Evolutionary conservation across 345 rosid genomes (phyloP).

Genomic region (Citrus inodora): DNA sequence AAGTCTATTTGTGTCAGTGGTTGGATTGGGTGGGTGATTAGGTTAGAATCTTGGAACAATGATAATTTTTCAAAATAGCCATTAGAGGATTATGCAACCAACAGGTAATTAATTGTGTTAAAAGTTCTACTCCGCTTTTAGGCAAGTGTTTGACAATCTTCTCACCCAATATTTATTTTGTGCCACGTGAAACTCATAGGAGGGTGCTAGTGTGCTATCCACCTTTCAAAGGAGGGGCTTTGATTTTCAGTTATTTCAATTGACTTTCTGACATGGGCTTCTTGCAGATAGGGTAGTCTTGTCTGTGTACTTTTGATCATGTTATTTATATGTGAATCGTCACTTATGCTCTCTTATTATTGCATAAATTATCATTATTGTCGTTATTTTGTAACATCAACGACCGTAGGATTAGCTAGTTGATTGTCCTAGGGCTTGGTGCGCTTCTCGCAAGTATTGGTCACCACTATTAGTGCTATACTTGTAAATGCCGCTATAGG

Average conservation of each 20-base stretch:
- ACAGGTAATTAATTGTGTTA: neutral
- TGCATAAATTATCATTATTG: too few species aligned
- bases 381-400: neutral
- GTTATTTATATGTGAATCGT: neutral
- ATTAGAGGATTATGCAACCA: neutral
- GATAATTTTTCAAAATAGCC: neutral
- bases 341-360: neutral
- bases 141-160: neutral
- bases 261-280: conserved; percentile 1
- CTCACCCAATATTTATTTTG: neutral
- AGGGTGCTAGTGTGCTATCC: neutral
- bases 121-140: neutral
- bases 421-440: neutral
- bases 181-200: neutral
- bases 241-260: neutral
- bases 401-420: neutral
- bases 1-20: neutral
- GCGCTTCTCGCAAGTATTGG: neutral
- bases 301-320: neutral
- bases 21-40: neutral
- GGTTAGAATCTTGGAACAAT: too few species aligned
- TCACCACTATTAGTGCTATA: neutral
- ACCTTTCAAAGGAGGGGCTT: neutral
- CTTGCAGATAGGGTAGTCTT: neutral
- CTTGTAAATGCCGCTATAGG: too few species aligned